phyloP scores from a whole-genome alignment of 495 filamentous ascomycete species.

The Hypoxylon intermedium region DNA sequence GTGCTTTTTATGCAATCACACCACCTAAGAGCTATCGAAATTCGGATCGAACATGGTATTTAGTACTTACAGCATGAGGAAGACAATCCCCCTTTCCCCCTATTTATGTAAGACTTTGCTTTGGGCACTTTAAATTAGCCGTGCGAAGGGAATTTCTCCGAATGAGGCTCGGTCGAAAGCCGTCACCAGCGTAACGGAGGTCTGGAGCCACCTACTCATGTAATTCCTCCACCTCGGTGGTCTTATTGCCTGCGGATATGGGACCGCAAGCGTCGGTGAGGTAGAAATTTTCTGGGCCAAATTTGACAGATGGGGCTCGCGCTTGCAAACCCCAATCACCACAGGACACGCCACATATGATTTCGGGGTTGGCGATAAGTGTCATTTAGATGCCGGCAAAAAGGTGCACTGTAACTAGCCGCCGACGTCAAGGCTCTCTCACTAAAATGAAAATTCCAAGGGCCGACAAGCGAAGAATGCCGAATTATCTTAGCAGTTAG shows the following conservation, averaged over 20 bases:
- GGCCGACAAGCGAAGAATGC: constrained; percentile 15
- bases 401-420: constrained; percentile 15
- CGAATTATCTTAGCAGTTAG: constrained; percentile 2
- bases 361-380: constrained; percentile 23
- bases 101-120: no score
- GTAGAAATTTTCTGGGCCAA: constrained; percentile 28
- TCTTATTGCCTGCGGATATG: not conserved
- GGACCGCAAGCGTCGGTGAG: constrained; percentile 24
- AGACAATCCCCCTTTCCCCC: no score
- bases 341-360: constrained; percentile 26
- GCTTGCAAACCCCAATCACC: constrained; percentile 31
- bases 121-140: constrained; percentile 1
- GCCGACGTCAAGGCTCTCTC: constrained; percentile 13
- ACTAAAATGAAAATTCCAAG: constrained; percentile 17
- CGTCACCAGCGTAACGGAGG: constrained; percentile 8
- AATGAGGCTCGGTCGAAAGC: constrained; percentile 24
- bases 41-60: constrained; percentile 1
- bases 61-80: no score
- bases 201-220: constrained; percentile 13
- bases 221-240: constrained; percentile 13
- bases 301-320: constrained; percentile 33
- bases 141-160: constrained; percentile 27
- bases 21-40: no score
- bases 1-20: no score
- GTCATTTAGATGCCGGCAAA: constrained; percentile 30